These are phyloP conservation scores for Pezizomycotina sp. DNA, from an alignment of 2,329 filamentous ascomycete genomes.

Conservation along the genomic window DNA sequence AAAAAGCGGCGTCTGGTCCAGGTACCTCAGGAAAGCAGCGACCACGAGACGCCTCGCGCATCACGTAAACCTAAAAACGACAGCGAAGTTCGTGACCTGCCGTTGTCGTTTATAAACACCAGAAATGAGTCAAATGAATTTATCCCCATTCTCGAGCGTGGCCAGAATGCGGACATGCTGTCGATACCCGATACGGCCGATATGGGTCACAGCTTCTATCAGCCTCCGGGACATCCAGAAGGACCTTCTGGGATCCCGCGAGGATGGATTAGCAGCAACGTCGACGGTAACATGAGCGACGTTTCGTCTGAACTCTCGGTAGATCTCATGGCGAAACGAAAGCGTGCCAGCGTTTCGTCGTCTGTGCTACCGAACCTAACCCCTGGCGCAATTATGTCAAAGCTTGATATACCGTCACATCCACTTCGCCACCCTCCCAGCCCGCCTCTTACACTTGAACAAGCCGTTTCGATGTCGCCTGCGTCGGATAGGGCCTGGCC, in stretches of 20 bases:
- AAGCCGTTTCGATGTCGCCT: conserved; percentile 13
- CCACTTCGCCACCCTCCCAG: conserved; percentile 27
- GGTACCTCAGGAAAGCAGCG: conserved; percentile 14
- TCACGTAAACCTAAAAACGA: too few species aligned
- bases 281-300: conserved; percentile 36
- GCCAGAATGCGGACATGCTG: conserved; percentile 10
- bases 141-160: conserved; percentile 12
- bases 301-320: conserved; percentile 47
- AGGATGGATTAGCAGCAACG: conserved; percentile 29
- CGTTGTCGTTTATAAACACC: neutral
- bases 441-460: conserved; percentile 21
- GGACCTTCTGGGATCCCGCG: conserved; percentile 12
- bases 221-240: conserved; percentile 11
- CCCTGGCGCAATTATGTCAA: conserved; percentile 22
- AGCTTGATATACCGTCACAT: conserved; percentile 25
- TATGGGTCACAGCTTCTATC: conserved; percentile 11
- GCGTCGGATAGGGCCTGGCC: conserved; percentile 4
- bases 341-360: conserved; percentile 18
- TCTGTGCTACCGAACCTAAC: conserved; percentile 15
- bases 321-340: conserved; percentile 28
- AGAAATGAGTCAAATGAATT: conserved; percentile 10
- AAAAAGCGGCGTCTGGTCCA: conserved; percentile 21
- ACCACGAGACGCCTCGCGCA: too few species aligned
- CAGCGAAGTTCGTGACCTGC: too few species aligned
- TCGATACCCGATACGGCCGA: conserved; percentile 17